Evolutionary conservation across 108 stramenopile genomes (phyloP), one percentile per base, ranked within the genome.

Genomic region (Nitzschia inconspicua): DNA sequence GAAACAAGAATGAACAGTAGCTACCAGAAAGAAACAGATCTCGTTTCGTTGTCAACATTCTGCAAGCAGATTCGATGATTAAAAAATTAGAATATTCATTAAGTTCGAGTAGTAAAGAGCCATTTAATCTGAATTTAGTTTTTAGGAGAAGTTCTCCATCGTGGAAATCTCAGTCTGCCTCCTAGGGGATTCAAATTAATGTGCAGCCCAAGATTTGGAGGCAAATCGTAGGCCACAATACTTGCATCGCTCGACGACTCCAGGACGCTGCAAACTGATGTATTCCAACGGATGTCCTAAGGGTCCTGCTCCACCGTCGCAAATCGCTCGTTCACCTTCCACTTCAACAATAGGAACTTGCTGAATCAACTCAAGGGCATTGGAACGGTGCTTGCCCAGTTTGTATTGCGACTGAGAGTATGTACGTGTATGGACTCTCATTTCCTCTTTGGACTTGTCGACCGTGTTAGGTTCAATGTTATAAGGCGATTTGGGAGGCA

Each of bases 251-350:
- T 69, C 68, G 0, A 83, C 76, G n/a, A 68, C 61, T 13, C 82
- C 84, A n/a, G 77, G 78, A 13, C 80, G 78, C 29, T 70, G 74
- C 56, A 93, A 64, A 49, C 83, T 84, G 56, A 93, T 87, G 61
- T 93, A 98, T 47, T 98, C 95, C 58, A 98, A 32, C 27, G 98
- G 98, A 72, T 98, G 96, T 5, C 98, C 98, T 52, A 98, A 68
- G 8, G 93, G 84, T 0, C 98, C 98, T 44, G 94, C 94, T 31
- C 98, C 98, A 4, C 96, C 96, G 66, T 95, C 93, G 66, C 97
- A 98, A 31, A 95, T 65, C 29, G 95, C 95, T 63, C 90, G 82
- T 43, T 91, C 81, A 23, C 89, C 94, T 35, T 92, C 90, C 16
- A 97, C 96, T 73, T 88, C 79, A 26, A 96, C 85, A 20, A 93